Evolutionary conservation across 352 stramenopile genomes (phyloP).

Genomic region (Globisporangium parvum): DNA sequence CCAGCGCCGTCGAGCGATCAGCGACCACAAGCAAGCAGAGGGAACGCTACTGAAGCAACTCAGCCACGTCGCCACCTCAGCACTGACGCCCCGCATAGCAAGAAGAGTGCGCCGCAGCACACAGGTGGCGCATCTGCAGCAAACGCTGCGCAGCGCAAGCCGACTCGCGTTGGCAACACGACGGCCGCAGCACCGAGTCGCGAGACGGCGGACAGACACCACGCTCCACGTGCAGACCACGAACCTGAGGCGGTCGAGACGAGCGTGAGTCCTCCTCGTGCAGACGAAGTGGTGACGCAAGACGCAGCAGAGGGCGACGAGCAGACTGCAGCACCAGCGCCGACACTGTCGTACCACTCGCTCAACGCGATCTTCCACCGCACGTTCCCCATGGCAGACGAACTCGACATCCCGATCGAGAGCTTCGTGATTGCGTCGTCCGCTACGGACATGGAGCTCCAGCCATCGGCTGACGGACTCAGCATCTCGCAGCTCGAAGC

Average conservation of each 20-base stretch:
- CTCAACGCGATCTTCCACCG: conserved; percentile 52
- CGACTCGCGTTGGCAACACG: not conserved
- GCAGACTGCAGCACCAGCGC: not conserved
- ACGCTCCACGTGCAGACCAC: no score
- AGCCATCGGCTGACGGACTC: conserved; percentile 37
- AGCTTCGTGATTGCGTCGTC: conserved; percentile 71
- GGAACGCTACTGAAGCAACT: no score
- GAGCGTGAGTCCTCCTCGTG: not conserved
- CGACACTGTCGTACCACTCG: conserved; percentile 32
- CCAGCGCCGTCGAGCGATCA: no score
- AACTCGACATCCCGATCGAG: conserved; percentile 70
- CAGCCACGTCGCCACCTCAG: no score
- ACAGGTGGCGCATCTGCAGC: no score
- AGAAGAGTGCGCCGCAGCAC: no score
- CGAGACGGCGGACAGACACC: not conserved
- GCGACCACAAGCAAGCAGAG: no score
- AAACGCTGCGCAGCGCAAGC: not conserved
- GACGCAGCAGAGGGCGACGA: no score
- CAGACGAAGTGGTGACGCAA: not conserved
- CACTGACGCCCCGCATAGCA: no score
- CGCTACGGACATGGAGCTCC: conserved; percentile 29
- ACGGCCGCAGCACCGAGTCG: not conserved
- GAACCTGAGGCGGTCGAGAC: not conserved
- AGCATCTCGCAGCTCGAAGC: conserved; percentile 83
- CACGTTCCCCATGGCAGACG: conserved; percentile 62